Conservation (phyloP, 2,329 filamentous ascomycete species). For the Coniochaeta sp. region DNA sequence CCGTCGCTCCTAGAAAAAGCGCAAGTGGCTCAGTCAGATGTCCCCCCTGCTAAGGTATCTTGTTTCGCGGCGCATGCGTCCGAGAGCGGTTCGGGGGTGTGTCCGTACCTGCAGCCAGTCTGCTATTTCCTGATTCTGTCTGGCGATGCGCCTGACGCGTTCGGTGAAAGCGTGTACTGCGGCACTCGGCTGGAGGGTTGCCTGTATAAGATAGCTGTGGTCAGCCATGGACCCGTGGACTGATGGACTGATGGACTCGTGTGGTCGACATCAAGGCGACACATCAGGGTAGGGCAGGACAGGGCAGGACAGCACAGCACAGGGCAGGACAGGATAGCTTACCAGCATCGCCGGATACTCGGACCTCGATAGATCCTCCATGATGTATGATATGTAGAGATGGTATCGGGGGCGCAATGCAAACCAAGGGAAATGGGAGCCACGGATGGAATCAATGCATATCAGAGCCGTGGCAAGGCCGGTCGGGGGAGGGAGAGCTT, state of each 20-base stretch:
- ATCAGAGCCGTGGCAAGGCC: not conserved
- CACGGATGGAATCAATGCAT: not conserved
- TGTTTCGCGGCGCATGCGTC: not conserved
- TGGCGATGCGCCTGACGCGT: conserved; percentile 78
- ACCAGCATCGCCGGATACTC: conserved; percentile 96
- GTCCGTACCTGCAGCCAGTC: conserved; percentile 85
- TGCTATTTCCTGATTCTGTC: conserved; percentile 83
- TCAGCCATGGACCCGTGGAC: not conserved
- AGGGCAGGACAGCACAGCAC: too few species aligned
- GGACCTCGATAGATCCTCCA: conserved; percentile 73
- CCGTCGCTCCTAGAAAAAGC: conserved; percentile 68
- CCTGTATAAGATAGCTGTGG: conserved; percentile 39
- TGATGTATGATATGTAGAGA: conserved; percentile 27
- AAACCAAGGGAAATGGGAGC: not conserved
- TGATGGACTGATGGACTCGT: too few species aligned
- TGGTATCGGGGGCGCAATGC: not conserved
- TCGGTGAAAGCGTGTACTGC: conserved; percentile 78
- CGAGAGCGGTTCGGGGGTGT: conserved; percentile 5
- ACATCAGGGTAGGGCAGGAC: too few species aligned
- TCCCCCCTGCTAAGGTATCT: not conserved
- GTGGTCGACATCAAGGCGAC: too few species aligned
- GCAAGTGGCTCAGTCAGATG: conserved; percentile 10
- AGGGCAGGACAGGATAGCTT: conserved; percentile 23
- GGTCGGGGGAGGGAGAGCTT: not conserved
- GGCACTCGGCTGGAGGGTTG: conserved; percentile 71